These are phyloP conservation scores for Quercus phellos DNA, from an alignment of 331 rosid species.

Conservation along the genomic window DNA sequence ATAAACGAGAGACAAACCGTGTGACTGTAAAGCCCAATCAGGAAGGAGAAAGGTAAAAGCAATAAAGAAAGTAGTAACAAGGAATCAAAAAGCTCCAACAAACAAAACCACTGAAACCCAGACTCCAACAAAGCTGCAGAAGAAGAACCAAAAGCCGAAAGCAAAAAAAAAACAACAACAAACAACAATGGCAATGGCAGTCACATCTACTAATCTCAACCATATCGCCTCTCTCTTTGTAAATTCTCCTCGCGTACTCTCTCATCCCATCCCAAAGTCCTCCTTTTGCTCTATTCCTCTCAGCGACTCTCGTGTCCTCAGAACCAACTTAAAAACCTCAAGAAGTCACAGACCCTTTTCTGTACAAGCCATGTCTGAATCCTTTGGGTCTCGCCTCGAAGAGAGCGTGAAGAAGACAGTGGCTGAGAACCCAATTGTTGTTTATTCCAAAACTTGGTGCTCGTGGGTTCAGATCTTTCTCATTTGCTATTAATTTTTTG, in stretches of 20 bases:
- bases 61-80: no score
- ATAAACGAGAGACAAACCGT: no score
- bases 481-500: background rate
- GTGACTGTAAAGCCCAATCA: no score
- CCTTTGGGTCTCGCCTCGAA: conserved; percentile 94
- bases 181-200: conserved; percentile 60
- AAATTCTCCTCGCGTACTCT: conserved; percentile 31
- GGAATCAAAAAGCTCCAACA: no score
- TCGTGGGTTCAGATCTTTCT: conserved; percentile 50
- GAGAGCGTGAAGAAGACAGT: conserved; percentile 75
- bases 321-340: conserved; percentile 18
- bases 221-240: conserved; percentile 28
- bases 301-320: conserved; percentile 10
- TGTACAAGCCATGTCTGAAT: conserved; percentile 60
- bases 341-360: conserved; percentile 22
- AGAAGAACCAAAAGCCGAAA: background rate
- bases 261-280: conserved; percentile 26
- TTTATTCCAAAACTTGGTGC: conserved; percentile 96
- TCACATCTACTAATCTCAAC: conserved; percentile 29
- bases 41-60: no score
- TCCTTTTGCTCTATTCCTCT: conserved; percentile 25
- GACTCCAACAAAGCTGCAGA: conserved; percentile 14
- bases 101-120: background rate
- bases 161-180: background rate
- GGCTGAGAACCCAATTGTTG: conserved; percentile 60